Evolutionary conservation across 2,329 filamentous ascomycete genomes (phyloP).

Genomic region (Alternaria incomplexa): DNA sequence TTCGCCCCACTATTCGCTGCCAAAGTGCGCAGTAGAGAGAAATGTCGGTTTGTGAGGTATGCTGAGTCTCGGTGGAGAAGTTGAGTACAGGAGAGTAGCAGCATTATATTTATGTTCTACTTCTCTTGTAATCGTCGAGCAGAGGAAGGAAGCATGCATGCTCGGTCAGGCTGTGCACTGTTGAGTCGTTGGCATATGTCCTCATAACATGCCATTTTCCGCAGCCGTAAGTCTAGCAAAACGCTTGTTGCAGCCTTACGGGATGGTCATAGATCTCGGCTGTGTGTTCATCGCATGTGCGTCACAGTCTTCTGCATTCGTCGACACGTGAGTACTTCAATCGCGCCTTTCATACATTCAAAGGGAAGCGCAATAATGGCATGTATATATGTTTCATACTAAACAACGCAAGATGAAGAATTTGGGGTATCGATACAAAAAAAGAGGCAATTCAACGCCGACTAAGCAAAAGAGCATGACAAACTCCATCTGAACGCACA

Average conservation of each 20-base stretch:
- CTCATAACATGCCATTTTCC: not conserved
- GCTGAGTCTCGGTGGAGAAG: not conserved
- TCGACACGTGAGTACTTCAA: too few relatives aligned
- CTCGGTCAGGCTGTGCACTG: not conserved
- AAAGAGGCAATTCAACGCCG: not conserved
- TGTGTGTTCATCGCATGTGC: not conserved
- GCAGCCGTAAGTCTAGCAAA: not conserved
- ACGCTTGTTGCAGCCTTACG: not conserved
- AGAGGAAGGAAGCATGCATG: not conserved
- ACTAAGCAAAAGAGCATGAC: not conserved
- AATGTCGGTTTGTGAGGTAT: too few relatives aligned
- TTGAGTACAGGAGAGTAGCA: not conserved
- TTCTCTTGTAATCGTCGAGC: not conserved
- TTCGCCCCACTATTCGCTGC: not conserved
- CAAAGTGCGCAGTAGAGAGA: not conserved
- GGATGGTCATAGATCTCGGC: rapidly evolving
- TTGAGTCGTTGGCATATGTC: not conserved
- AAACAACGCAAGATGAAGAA: not conserved
- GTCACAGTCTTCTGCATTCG: too few relatives aligned
- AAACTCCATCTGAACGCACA: not conserved
- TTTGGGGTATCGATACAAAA: not conserved
- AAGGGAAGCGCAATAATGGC: not conserved
- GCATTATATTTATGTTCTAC: not conserved
- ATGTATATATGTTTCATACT: not conserved
- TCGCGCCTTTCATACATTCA: not conserved